These are phyloP conservation scores for Colletotrichum sp. DNA, from an alignment of 2,329 filamentous ascomycete genomes.

Conservation along the genomic window DNA sequence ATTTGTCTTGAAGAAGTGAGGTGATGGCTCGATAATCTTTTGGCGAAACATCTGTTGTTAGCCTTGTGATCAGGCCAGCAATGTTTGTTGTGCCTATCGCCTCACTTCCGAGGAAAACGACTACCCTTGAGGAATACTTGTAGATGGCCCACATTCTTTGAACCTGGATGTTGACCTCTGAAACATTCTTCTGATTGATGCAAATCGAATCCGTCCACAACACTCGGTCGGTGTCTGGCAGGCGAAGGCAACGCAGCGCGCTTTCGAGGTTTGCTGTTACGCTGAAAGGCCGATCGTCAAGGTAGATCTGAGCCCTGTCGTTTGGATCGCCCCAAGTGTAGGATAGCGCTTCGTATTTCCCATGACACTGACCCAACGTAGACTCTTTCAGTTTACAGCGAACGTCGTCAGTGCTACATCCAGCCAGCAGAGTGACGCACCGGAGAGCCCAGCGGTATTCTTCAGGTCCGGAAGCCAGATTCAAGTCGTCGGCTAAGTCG, in stretches of 20 bases:
- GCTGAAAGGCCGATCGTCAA: background rate
- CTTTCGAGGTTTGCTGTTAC: background rate
- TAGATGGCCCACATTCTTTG: background rate
- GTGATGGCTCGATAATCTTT: background rate
- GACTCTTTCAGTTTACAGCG: rapidly evolving
- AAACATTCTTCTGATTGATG: background rate
- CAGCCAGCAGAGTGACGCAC: background rate
- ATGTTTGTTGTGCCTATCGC: background rate
- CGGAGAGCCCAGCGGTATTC: background rate
- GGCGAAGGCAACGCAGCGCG: background rate
- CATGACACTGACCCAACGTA: background rate
- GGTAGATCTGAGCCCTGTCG: background rate
- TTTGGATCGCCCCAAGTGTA: background rate
- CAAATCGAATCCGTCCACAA: background rate
- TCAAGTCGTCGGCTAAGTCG: background rate
- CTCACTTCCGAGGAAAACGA: background rate
- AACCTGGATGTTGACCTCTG: background rate
- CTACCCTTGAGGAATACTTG: background rate
- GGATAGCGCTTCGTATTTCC: background rate
- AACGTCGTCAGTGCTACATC: background rate
- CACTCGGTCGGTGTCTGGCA: rapidly evolving
- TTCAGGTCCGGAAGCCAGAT: background rate
- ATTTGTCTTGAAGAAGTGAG: background rate
- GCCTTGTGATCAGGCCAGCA: rapidly evolving
- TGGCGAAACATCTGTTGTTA: background rate